Conservation (phyloP, 2,329 filamentous ascomycete genomes). For the Claviceps humidiphila region DNA sequence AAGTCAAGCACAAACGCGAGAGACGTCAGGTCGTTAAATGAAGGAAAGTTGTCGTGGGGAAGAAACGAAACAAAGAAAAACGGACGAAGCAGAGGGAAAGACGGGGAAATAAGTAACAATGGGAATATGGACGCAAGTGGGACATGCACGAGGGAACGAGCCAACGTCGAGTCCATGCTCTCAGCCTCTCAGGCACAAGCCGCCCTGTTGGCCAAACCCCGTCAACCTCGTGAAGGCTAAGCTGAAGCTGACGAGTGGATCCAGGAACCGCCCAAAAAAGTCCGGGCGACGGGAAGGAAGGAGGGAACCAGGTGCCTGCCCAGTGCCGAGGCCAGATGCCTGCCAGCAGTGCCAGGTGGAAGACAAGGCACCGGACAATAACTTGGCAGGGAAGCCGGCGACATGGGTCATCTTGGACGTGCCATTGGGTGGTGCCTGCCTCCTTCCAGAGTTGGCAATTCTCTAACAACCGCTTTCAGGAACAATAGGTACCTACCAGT, state of each 20-base stretch:
- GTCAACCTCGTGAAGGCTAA: not conserved
- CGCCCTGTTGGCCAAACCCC: not conserved
- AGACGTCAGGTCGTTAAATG: constrained; percentile 4
- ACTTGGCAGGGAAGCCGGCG: not conserved
- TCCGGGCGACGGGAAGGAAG: not conserved
- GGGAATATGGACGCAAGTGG: not conserved
- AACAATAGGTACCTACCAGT: no score
- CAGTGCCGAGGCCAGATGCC: not conserved
- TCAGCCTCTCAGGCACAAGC: no score
- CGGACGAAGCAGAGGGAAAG: not conserved
- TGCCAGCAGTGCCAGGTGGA: not conserved
- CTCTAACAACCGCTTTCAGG: no score
- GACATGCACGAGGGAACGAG: not conserved
- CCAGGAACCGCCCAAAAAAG: not conserved
- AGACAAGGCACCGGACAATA: not conserved
- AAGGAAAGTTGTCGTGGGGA: constrained; percentile 4
- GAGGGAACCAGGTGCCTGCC: not conserved
- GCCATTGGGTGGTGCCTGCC: not conserved
- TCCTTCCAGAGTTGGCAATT: not conserved
- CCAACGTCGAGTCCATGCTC: not conserved
- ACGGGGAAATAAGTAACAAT: not conserved
- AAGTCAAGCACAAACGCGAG: constrained; percentile 6
- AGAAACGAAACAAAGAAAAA: not conserved
- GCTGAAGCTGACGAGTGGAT: not conserved
- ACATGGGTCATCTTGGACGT: not conserved